These are phyloP conservation scores for Calonectria montana DNA, from an alignment of 2,329 filamentous ascomycete species.

Conservation along the genomic window DNA sequence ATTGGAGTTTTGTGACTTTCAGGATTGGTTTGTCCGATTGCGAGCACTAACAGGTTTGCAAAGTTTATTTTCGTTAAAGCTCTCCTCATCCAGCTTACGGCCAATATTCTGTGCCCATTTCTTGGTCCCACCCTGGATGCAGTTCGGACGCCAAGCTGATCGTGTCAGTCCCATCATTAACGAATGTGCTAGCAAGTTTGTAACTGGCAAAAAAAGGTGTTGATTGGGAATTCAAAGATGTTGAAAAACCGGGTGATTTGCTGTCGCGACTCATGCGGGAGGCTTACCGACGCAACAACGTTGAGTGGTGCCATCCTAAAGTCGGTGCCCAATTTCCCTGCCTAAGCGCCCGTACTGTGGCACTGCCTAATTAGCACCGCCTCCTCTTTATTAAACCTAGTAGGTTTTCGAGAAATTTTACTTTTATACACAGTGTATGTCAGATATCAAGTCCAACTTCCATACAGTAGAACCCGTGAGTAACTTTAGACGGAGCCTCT, in stretches of 20 bases:
- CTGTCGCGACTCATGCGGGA: not conserved
- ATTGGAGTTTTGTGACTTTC: not conserved
- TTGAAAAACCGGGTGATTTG: not conserved
- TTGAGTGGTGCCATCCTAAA: too few species aligned
- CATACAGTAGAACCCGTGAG: too few species aligned
- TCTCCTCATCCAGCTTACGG: not conserved
- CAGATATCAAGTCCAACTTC: too few species aligned
- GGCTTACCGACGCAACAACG: conserved; percentile 1
- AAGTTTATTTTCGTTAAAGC: not conserved
- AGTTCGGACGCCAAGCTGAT: not conserved
- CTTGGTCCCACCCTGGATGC: not conserved
- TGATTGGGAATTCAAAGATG: not conserved
- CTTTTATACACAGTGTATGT: too few species aligned
- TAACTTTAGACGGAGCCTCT: too few species aligned
- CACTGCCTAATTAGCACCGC: too few species aligned
- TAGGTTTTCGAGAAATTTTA: too few species aligned
- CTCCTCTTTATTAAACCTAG: too few species aligned
- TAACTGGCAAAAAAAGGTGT: not conserved
- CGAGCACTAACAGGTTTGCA: not conserved
- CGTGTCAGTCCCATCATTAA: not conserved
- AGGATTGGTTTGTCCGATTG: not conserved
- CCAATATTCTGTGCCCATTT: not conserved
- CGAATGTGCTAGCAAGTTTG: not conserved
- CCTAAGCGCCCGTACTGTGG: too few species aligned
- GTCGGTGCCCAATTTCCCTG: too few species aligned